A percentile compares a stretch with the other conserved stretches of the same genome.
phyloP scores from a whole-genome alignment of 208 protist genomes.

The Leishmania gerbilli region DNA sequence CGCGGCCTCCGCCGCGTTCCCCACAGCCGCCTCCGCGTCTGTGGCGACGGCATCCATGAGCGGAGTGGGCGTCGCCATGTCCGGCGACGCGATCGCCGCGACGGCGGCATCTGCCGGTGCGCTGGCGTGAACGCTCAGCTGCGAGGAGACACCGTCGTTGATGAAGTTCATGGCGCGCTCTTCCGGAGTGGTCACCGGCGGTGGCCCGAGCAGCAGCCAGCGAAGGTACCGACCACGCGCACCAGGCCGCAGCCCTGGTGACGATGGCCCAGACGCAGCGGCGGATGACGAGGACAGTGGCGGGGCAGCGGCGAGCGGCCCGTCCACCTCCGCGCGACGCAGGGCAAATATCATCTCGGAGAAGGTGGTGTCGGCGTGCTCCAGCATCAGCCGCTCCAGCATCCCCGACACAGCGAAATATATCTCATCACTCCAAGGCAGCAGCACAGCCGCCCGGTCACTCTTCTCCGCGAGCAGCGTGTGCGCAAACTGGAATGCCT shows the following conservation, averaged over 20 bases:
- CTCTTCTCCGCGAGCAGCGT: conserved; percentile 59
- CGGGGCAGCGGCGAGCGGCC: conserved; percentile 20
- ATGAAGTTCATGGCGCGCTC: conserved; percentile 51
- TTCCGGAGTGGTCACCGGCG: conserved; percentile 51
- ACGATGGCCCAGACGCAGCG: not conserved
- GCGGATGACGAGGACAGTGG: conserved; percentile 14
- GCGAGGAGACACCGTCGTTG: conserved; percentile 24
- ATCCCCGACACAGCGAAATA: conserved; percentile 45
- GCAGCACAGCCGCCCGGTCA: conserved; percentile 28
- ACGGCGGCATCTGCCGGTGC: not conserved
- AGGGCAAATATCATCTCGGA: conserved; percentile 81
- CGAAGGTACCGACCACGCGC: conserved; percentile 31
- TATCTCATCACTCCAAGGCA: conserved; percentile 75
- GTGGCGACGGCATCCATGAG: conserved; percentile 13
- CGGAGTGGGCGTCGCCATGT: not conserved
- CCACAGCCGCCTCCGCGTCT: conserved; percentile 5
- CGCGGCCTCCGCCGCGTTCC: not conserved
- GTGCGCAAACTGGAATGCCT: conserved; percentile 67
- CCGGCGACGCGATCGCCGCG: not conserved
- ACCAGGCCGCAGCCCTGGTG: not conserved
- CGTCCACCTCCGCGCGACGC: conserved; percentile 35
- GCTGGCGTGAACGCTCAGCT: conserved; percentile 18
- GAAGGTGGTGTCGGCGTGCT: conserved; percentile 69
- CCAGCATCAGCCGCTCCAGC: conserved; percentile 63
- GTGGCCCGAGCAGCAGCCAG: conserved; percentile 54